Evolutionary conservation across 805 yeast genomes (phyloP), one percentile per base, ranked within the genome.

Genomic region (Babjeviella inositovora): DNA sequence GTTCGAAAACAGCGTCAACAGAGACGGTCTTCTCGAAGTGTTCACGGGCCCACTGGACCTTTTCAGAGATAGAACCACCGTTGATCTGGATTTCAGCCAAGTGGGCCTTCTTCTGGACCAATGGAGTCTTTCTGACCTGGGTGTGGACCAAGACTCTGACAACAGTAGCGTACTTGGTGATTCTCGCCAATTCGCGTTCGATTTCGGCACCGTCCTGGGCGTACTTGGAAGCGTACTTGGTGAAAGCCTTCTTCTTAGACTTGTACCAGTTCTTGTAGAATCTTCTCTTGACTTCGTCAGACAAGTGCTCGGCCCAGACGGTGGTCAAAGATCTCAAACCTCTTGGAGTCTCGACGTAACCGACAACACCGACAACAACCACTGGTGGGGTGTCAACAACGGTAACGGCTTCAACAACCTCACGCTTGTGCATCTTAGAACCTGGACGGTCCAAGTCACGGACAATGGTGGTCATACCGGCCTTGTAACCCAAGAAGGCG

Each of bases 181-280:
- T 84, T 75, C 97, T 85, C 55, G 94, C 97, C 57, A 90, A 74
- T 70, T 90, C 97, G 57, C 79, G 77, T 62, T 77, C 92, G 51
- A 87, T 62, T 54, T 75, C 74, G 53, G 76, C 71, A 54, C 82
- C 84, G 53, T 72, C 79, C n/a, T n/a, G n/a, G 47, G 96, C 79
- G 77, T 85, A 87, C 74, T 90, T 87, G 62, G 90, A 77, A 61
- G 97, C 77, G 82, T 90, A 90, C 70, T 87, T 85, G 80, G 97
- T 80, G 92, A 90, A 90, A 53, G 98, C 98, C 87, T 85, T 85
- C 94, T 90, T 90, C 87, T 90, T 90, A 47, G 95, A 76, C 76
- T 85, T 85, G 94, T 81, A 90, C 98, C 98, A 90, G 94, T 87
- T 90, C 82, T 85, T 90, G 95, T 90, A 90, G 94, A 90, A 90